Conservation (phyloP, 306 rosid species). For the Glycine tomentella region DNA sequence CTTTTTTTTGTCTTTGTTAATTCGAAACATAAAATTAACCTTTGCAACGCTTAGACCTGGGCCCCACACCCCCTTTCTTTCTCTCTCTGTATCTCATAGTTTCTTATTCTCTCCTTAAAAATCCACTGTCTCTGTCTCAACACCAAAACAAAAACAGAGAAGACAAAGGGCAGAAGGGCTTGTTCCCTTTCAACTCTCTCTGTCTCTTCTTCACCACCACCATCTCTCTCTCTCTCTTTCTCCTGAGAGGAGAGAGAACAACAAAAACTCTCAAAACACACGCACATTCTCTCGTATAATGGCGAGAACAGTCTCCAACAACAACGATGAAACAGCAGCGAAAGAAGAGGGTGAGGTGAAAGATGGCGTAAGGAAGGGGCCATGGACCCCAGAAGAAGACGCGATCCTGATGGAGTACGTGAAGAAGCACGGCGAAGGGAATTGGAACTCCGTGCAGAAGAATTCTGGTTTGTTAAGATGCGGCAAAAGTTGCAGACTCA, state of each 20-base stretch:
- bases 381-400: constrained; percentile 82
- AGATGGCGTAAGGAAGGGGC: constrained; percentile 67
- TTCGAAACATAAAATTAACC: constrained; percentile 40
- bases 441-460: constrained; percentile 81
- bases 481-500: constrained; percentile 88
- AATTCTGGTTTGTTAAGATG: constrained; percentile 68
- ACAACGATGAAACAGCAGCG: constrained; percentile 6
- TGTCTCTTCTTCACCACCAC: background rate
- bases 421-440: constrained; percentile 78
- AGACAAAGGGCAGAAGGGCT: constrained; percentile 13
- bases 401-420: constrained; percentile 70
- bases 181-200: constrained; percentile 32
- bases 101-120: constrained; percentile 31
- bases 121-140: constrained; percentile 13
- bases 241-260: constrained; percentile 58
- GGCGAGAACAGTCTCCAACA: constrained; percentile 33
- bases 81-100: background rate
- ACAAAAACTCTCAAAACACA: no score
- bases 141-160: constrained; percentile 31
- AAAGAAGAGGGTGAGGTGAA: constrained; percentile 26
- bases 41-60: constrained; percentile 28
- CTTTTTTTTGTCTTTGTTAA: constrained; percentile 8
- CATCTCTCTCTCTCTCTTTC: constrained; percentile 35
- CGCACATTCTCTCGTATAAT: background rate
- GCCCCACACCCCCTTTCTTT: constrained; percentile 35